These are phyloP conservation scores for Teunomyces tritomae DNA, from an alignment of 805 yeast genomes.

Conservation along the genomic window DNA sequence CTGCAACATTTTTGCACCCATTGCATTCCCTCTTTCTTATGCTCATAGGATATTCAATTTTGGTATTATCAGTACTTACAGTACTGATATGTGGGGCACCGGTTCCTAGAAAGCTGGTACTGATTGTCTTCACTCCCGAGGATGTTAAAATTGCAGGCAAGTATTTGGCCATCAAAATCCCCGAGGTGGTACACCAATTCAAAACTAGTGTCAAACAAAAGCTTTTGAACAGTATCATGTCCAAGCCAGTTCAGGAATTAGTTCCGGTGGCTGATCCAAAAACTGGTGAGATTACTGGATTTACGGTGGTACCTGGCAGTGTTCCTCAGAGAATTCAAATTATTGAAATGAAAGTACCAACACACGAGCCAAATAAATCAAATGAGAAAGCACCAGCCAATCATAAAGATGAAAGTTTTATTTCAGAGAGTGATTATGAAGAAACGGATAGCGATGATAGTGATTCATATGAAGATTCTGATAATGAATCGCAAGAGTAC, in stretches of 20 bases:
- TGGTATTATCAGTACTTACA: neutral
- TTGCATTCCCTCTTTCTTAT: neutral
- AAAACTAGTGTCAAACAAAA: conserved; percentile 10
- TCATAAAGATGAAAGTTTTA: too few relatives aligned
- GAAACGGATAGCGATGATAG: too few relatives aligned
- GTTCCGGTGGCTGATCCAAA: conserved; percentile 5
- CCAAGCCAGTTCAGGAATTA: conserved; percentile 8
- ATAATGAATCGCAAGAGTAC: conserved; percentile 4
- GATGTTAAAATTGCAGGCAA: conserved; percentile 7
- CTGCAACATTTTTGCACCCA: neutral
- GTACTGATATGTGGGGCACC: neutral
- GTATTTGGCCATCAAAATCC: neutral
- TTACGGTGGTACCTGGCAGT: neutral
- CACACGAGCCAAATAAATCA: neutral
- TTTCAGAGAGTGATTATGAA: too few relatives aligned
- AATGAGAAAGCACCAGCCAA: too few relatives aligned
- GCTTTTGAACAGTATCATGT: conserved; percentile 6
- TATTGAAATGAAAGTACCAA: neutral
- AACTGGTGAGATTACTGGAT: conserved; percentile 6
- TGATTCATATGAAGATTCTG: neutral
- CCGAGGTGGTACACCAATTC: conserved; percentile 4
- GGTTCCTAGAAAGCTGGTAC: conserved; percentile 7
- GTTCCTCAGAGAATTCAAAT: neutral
- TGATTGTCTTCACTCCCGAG: conserved; percentile 5
- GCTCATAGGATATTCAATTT: neutral